phyloP scores from a whole-genome alignment of 2,329 filamentous ascomycete species.

The Ceratocystis huliohia region DNA sequence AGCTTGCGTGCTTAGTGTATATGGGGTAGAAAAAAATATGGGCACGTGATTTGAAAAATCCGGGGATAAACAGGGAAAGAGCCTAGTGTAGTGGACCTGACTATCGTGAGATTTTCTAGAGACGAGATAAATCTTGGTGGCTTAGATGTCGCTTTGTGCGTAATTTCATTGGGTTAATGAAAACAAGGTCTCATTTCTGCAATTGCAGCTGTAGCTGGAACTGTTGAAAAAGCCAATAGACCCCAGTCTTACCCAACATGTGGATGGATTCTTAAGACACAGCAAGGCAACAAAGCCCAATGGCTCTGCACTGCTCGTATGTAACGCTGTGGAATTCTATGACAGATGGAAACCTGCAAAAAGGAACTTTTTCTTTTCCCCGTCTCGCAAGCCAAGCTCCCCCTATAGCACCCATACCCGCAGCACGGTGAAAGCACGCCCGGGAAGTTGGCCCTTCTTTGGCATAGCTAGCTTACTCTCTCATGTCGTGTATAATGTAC shows the following conservation, averaged over 20 bases:
- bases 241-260: neutral
- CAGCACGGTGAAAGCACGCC: neutral
- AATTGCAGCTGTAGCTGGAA: neutral
- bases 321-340: slow-evolving; percentile 1
- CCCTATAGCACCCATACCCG: neutral
- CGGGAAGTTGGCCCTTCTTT: neutral
- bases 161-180: neutral
- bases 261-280: neutral
- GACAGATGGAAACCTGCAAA: neutral
- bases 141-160: neutral
- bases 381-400: neutral
- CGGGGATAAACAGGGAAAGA: neutral
- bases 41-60: slow-evolving; percentile 8
- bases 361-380: neutral
- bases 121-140: neutral
- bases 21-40: neutral
- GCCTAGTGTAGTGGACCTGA: neutral
- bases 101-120: neutral
- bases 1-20: neutral
- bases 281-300: neutral
- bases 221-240: neutral
- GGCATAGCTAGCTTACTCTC: neutral
- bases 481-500: neutral
- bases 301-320: neutral
- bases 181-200: no score